Percentiles rank a stretch among this genome's conserved stretches.
These are phyloP conservation scores for Candida pseudofarinosa DNA, from an alignment of 805 yeast genomes.

Conservation along the genomic window DNA sequence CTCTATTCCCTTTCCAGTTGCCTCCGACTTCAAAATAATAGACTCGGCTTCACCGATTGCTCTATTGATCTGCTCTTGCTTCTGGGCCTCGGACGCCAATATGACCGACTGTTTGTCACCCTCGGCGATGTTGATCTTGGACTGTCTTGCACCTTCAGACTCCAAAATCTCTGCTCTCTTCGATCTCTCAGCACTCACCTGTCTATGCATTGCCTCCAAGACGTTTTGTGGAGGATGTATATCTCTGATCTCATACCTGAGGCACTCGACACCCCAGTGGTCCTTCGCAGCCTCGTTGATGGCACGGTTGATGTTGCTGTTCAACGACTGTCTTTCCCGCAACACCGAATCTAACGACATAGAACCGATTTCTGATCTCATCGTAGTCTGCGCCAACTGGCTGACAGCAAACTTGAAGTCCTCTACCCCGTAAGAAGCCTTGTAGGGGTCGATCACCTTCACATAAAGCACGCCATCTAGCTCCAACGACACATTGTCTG, in stretches of 20 bases:
- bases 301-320: constrained; percentile 68
- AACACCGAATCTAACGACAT: constrained; percentile 74
- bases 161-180: constrained; percentile 86
- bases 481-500: constrained; percentile 80
- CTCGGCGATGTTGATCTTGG: constrained; percentile 79
- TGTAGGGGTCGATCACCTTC: constrained; percentile 74
- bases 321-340: constrained; percentile 69
- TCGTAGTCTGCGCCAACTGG: constrained; percentile 85
- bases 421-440: constrained; percentile 85
- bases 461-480: constrained; percentile 81
- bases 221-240: constrained; percentile 85
- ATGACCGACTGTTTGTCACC: constrained; percentile 71
- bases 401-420: constrained; percentile 82
- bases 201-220: constrained; percentile 87
- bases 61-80: constrained; percentile 56
- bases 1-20: constrained; percentile 68
- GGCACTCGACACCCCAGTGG: constrained; percentile 78
- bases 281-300: constrained; percentile 80
- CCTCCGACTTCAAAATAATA: constrained; percentile 59
- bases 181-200: constrained; percentile 81
- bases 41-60: constrained; percentile 78
- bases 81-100: constrained; percentile 70
- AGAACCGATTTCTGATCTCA: constrained; percentile 87
- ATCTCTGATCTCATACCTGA: constrained; percentile 83
- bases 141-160: constrained; percentile 77